A percentile compares a stretch with the other conserved stretches of the same genome.
Conservation (phyloP, 169 alveolate genomes). For the Plasmodium vivax region DNA sequence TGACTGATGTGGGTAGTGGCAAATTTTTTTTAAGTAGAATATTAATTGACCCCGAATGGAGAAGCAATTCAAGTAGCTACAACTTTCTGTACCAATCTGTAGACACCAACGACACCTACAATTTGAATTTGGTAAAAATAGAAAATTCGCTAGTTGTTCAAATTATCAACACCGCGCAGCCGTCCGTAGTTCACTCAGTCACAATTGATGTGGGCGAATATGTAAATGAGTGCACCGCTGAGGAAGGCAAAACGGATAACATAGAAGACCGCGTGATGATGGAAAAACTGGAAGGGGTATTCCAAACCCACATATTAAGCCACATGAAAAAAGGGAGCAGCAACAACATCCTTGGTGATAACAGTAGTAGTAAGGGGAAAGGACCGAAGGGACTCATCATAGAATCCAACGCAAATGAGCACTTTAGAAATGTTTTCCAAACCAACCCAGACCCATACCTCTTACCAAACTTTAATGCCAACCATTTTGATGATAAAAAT, state of each 20-base stretch:
- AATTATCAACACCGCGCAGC: conserved; percentile 27
- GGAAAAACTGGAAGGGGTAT: conserved; percentile 26
- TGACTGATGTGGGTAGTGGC: background rate
- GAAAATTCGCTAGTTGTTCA: conserved; percentile 63
- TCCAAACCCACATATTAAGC: conserved; percentile 27
- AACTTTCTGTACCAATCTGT: conserved; percentile 19
- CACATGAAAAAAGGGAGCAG: conserved; percentile 6
- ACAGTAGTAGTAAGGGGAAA: background rate
- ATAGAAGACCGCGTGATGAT: background rate
- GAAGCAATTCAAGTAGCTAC: conserved; percentile 34
- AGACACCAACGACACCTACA: conserved; percentile 30
- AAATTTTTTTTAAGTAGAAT: conserved; percentile 34
- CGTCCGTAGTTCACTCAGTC: conserved; percentile 28
- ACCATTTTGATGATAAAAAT: conserved; percentile 63
- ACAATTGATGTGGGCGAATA: conserved; percentile 48
- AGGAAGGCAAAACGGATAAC: background rate
- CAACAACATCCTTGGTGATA: background rate
- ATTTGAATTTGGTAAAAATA: conserved; percentile 52
- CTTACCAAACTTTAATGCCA: conserved; percentile 26
- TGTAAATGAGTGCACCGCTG: background rate
- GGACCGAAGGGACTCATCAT: background rate
- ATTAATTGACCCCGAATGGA: conserved; percentile 73
- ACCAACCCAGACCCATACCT: background rate
- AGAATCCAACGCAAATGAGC: conserved; percentile 8
- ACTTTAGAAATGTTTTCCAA: background rate